A percentile compares a stretch with the other conserved stretches of the same genome.
These are phyloP conservation scores for Podospora pseudoanserina DNA, from an alignment of 495 filamentous ascomycete species.

Conservation along the genomic window DNA sequence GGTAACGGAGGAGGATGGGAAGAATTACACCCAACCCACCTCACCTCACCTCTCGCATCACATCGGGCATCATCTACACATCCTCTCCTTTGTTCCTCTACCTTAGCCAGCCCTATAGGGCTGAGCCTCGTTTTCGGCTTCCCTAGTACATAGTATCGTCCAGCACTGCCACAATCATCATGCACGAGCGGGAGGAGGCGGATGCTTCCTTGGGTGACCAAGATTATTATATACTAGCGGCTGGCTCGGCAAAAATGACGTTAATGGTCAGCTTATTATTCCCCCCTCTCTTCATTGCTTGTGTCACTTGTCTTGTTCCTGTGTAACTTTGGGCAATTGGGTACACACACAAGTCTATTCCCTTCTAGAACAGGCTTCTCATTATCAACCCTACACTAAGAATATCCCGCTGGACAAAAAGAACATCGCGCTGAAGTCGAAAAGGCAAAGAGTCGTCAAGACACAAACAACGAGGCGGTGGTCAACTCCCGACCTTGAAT, in stretches of 20 bases:
- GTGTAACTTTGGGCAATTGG: neutral
- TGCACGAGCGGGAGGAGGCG: conserved; percentile 9
- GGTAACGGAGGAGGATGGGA: neutral
- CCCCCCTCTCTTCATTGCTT: neutral
- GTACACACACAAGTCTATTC: neutral
- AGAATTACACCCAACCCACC: neutral
- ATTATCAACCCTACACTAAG: conserved; percentile 11
- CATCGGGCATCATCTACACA: neutral
- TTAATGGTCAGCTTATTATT: neutral
- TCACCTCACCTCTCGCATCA: neutral
- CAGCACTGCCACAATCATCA: conserved; percentile 20
- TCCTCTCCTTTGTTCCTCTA: neutral
- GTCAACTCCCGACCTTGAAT: neutral
- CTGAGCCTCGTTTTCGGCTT: neutral
- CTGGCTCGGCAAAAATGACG: neutral
- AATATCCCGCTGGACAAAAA: neutral
- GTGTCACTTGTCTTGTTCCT: neutral
- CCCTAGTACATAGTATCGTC: neutral
- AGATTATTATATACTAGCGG: neutral
- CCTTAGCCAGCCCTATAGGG: neutral
- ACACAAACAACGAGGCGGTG: neutral
- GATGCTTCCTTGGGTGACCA: neutral
- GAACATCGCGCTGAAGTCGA: neutral
- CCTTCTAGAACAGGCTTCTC: conserved; percentile 4
- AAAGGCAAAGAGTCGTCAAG: neutral